A percentile compares a stretch with the other conserved stretches of the same genome.
These are phyloP conservation scores for Fusarium foetens DNA, from an alignment of 2,329 filamentous ascomycete species.

Conservation along the genomic window DNA sequence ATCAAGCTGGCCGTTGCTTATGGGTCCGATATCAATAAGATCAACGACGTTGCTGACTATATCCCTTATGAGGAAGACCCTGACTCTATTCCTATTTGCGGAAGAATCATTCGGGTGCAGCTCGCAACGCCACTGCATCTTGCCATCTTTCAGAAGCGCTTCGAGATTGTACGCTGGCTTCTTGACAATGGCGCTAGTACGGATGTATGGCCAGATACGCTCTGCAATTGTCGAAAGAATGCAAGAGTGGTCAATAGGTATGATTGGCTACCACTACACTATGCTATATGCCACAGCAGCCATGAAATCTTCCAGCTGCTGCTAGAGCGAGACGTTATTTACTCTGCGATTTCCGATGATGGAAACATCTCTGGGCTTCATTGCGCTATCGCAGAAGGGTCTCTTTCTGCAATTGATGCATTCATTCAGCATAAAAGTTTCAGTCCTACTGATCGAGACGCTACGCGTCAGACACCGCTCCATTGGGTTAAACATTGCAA, in stretches of 20 bases:
- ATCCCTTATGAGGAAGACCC: not conserved
- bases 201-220: not conserved
- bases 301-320: not conserved
- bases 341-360: not conserved
- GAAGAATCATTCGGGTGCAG: not conserved
- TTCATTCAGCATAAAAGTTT: rapidly evolving
- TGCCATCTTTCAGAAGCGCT: not conserved
- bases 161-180: not conserved
- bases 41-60: not conserved
- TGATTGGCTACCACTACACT: not conserved
- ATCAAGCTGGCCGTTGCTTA: not conserved
- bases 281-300: not conserved
- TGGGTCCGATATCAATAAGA: not conserved
- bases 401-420: not conserved
- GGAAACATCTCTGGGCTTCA: not conserved
- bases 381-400: not conserved
- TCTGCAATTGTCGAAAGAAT: not conserved
- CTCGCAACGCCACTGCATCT: not conserved
- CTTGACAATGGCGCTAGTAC: not conserved
- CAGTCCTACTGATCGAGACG: not conserved
- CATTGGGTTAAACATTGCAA: not conserved
- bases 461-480: not conserved
- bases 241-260: too few relatives aligned
- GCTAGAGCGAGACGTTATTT: not conserved
- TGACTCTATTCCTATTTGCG: not conserved